Evolutionary conservation across 2,329 filamentous ascomycete species (phyloP), one percentile per base, ranked within the genome.

Genomic region (Fusarium sp.): DNA sequence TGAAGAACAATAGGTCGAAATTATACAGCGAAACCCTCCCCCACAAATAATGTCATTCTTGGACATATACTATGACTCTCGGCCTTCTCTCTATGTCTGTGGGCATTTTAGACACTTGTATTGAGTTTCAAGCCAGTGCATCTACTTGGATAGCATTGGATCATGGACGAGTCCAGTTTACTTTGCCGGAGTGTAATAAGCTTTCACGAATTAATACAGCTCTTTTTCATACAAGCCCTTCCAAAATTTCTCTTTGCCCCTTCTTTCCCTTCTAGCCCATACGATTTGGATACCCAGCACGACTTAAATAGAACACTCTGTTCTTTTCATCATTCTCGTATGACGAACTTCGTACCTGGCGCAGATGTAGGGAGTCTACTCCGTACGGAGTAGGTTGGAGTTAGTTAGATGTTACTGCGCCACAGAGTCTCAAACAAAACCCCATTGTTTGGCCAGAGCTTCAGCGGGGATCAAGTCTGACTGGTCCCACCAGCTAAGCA

Each of bases 371-470:
- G n/a, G n/a, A n/a, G n/a, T n/a, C n/a, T n/a, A n/a, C n/a, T n/a
- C n/a, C n/a, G n/a, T n/a, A n/a, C n/a, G n/a, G n/a, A n/a, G n/a
- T n/a, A n/a, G n/a, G n/a, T n/a, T n/a, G n/a, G n/a, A n/a, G n/a
- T n/a, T n/a, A n/a, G n/a, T n/a, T n/a, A n/a, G 30, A 50, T 36
- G 30, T 38, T 48, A 30, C 71, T 71, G 58, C 53, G 60, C 70
- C 70, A 51, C 65, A 35, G 33, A 36, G 44, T 47, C 33, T 51
- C 48, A 68, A 57, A 58, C 45, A 26, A 53, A 54, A 53, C 56
- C 48, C 35, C 36, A 58, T 60, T 59, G 51, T 61, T 67, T 74
- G 62, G 62, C 55, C 55, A 68, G 71, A 74, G 68, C 71, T 65
- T 71, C 71, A 72, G 47, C 71, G 71, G 58, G 71, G 71, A 55